phyloP scores from a whole-genome alignment of 768 basidiomycete species.

The Agaricus blazei region DNA sequence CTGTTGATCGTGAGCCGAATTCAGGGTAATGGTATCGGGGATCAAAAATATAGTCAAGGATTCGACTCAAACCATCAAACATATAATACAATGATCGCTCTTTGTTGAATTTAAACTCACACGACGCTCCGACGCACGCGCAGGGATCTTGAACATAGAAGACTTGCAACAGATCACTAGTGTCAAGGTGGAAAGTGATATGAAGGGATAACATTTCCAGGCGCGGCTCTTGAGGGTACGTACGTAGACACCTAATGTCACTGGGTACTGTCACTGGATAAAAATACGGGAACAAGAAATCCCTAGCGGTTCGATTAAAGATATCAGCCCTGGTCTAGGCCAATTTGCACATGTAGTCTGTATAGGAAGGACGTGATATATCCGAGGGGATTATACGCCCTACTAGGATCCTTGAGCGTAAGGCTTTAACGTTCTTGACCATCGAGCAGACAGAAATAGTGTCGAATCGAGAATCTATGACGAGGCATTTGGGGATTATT shows the following conservation, averaged over 20 bases:
- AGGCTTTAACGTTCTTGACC: slow-evolving; percentile 46
- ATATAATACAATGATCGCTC: slow-evolving; percentile 36
- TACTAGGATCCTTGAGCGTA: slow-evolving; percentile 40
- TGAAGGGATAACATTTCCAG: slow-evolving; percentile 57
- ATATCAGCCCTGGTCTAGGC: slow-evolving; percentile 40
- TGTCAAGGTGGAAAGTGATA: slow-evolving; percentile 42
- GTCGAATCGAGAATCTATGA: slow-evolving; percentile 37
- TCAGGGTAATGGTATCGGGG: slow-evolving; percentile 64
- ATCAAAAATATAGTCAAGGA: slow-evolving; percentile 41
- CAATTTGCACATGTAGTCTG: no score
- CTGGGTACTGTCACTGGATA: slow-evolving; percentile 55
- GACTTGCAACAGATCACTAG: slow-evolving; percentile 39
- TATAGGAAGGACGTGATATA: slow-evolving; percentile 11
- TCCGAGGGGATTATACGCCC: slow-evolving; percentile 37
- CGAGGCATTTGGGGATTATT: slow-evolving; percentile 44
- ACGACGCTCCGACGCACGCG: slow-evolving; percentile 59
- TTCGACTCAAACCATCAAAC: slow-evolving; percentile 21
- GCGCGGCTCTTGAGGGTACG: slow-evolving; percentile 56
- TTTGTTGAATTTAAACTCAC: slow-evolving; percentile 54
- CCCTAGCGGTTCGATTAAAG: slow-evolving; percentile 29
- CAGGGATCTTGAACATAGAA: slow-evolving; percentile 49
- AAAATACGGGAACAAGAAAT: slow-evolving; percentile 45
- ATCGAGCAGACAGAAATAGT: slow-evolving; percentile 40
- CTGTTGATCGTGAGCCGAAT: slow-evolving; percentile 49
- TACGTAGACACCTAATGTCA: slow-evolving; percentile 37